phyloP scores from a whole-genome alignment of 345 rosid genomes.

The Gossypium australe region DNA sequence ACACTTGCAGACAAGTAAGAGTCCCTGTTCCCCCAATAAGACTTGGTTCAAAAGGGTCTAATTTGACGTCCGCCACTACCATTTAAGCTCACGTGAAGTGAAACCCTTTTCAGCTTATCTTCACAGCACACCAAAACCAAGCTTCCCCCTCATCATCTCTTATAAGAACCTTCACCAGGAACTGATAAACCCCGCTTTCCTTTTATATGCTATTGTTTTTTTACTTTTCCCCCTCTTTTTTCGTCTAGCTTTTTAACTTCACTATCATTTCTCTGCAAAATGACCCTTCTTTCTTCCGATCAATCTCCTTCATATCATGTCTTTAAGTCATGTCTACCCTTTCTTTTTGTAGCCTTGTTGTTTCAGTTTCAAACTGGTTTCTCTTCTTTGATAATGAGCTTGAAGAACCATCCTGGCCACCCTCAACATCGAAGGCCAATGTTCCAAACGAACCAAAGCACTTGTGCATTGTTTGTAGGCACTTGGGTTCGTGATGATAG shows the following conservation, averaged over 20 bases:
- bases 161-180: neutral
- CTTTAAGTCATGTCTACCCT: constrained; percentile 24
- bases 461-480: constrained; percentile 40
- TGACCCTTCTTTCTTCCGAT: constrained; percentile 13
- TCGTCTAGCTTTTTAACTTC: neutral
- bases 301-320: neutral
- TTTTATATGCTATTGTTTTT: neutral
- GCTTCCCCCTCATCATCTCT: neutral
- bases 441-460: constrained; percentile 51
- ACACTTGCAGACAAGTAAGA: neutral
- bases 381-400: constrained; percentile 54
- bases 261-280: neutral
- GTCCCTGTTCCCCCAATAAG: neutral
- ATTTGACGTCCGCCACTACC: constrained; percentile 1
- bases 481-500: constrained; percentile 70
- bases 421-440: constrained; percentile 44
- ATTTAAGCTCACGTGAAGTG: constrained; percentile 1
- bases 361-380: constrained; percentile 32
- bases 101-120: neutral
- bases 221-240: neutral
- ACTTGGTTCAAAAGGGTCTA: neutral
- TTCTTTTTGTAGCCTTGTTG: constrained; percentile 25
- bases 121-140: constrained; percentile 7
- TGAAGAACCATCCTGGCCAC: constrained; percentile 48
- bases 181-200: neutral